phyloP scores from a whole-genome alignment of 2,329 filamentous ascomycete genomes.

The Clonostachys rosea region DNA sequence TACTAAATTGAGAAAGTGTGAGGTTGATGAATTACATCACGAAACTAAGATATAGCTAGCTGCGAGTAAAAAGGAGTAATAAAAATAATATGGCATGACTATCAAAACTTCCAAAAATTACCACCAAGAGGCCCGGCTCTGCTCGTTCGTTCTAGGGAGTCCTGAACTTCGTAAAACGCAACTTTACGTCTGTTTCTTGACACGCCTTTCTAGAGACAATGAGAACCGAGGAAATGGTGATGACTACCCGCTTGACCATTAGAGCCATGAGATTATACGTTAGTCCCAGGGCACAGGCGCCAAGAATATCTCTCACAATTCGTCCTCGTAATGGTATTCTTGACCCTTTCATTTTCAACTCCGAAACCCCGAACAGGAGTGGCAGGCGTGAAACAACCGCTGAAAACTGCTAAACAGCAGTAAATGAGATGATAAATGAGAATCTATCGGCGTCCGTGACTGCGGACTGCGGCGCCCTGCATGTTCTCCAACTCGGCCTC shows the following conservation, averaged over 20 bases:
- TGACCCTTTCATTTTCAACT: conserved; percentile 23
- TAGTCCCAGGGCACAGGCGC: conserved; percentile 7
- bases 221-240: too few relatives aligned
- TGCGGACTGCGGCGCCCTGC: conserved; percentile 86
- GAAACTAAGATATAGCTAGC: too few relatives aligned
- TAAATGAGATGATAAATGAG: conserved; percentile 6
- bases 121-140: background rate
- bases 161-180: too few relatives aligned
- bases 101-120: conserved; percentile 3
- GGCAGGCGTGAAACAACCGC: conserved; percentile 15
- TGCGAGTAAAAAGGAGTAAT: too few relatives aligned
- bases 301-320: conserved; percentile 8
- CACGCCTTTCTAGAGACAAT: too few relatives aligned
- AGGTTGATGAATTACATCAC: too few relatives aligned
- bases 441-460: conserved; percentile 81
- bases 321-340: conserved; percentile 17
- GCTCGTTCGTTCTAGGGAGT: background rate
- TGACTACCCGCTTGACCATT: too few relatives aligned
- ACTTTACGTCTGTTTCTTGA: too few relatives aligned
- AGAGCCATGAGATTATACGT: conserved; percentile 15
- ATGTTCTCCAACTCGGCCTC: conserved; percentile 91
- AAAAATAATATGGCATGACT: conserved; percentile 3
- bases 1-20: too few relatives aligned
- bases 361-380: conserved; percentile 24
- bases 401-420: conserved; percentile 18